phyloP scores from a whole-genome alignment of 164 flowering plant genomes.

The Brasenia schreberi region DNA sequence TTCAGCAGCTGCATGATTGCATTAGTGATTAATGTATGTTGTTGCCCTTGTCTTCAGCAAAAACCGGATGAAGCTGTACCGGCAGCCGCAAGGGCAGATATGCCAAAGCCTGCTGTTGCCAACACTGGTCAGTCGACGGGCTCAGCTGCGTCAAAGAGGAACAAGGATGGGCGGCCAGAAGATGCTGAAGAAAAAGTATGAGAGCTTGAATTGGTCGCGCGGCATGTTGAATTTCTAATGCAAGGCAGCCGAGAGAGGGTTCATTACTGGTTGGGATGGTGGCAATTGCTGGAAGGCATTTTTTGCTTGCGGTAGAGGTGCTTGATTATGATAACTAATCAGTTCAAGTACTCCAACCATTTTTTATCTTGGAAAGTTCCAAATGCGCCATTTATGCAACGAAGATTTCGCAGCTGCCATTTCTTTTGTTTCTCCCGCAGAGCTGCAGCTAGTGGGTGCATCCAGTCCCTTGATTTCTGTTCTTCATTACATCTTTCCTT shows the following conservation, averaged over 20 bases:
- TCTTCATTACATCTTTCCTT: too few species aligned
- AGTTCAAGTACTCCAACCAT: too few species aligned
- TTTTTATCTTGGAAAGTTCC: too few species aligned
- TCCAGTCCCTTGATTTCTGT: too few species aligned
- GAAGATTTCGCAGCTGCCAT: too few species aligned
- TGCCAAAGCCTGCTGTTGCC: background rate
- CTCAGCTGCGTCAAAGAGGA: background rate
- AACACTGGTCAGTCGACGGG: background rate
- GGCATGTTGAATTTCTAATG: background rate
- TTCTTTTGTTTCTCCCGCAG: too few species aligned
- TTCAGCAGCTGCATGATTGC: background rate
- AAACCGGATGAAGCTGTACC: background rate
- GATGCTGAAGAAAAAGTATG: conserved; percentile 4
- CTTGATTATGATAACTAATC: too few species aligned
- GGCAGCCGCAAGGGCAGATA: conserved; percentile 1
- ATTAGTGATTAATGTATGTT: background rate
- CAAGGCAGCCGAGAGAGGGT: background rate
- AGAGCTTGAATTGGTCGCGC: background rate
- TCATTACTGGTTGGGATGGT: background rate
- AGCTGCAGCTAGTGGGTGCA: too few species aligned
- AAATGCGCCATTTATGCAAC: too few species aligned
- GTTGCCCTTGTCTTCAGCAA: background rate
- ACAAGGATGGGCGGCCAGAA: conserved; percentile 1
- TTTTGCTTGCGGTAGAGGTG: too few species aligned
- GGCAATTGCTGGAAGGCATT: too few species aligned